Conservation (phyloP, 305 asterid genomes). For the Solanum aculeatissimum region DNA sequence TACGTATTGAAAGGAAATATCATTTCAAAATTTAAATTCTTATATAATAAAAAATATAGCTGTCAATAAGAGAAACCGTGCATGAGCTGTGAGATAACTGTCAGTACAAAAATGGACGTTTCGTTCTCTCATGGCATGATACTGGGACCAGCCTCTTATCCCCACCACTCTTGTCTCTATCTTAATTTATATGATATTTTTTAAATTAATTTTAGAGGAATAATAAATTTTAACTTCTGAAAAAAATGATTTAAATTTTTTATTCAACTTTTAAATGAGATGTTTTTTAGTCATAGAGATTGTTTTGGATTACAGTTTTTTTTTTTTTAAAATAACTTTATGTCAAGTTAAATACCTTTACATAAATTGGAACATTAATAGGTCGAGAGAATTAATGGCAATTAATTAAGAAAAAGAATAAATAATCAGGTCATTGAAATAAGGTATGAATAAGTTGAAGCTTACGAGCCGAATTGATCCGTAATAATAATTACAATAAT, state of each 20-base stretch:
- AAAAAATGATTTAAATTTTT: neutral
- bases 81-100: neutral
- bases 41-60: neutral
- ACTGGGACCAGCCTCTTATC: neutral
- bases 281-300: no score
- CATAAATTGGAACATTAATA: neutral
- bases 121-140: neutral
- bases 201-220: neutral
- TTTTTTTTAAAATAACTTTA: neutral
- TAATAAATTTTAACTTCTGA: neutral
- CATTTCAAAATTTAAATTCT: neutral
- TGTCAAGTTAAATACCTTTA: neutral
- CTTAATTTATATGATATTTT: neutral
- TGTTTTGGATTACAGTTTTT: no score
- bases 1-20: neutral
- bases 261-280: neutral
- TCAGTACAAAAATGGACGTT: neutral
- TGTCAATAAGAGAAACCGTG: neutral
- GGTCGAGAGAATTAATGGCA: neutral
- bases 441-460: neutral
- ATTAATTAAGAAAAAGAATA: neutral
- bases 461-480: neutral
- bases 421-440: neutral
- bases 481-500: neutral
- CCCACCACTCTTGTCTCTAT: neutral